Base-by-base conservation (phyloP, 2,329 filamentous ascomycete species). In the Colletotrichum sp. region DNA sequence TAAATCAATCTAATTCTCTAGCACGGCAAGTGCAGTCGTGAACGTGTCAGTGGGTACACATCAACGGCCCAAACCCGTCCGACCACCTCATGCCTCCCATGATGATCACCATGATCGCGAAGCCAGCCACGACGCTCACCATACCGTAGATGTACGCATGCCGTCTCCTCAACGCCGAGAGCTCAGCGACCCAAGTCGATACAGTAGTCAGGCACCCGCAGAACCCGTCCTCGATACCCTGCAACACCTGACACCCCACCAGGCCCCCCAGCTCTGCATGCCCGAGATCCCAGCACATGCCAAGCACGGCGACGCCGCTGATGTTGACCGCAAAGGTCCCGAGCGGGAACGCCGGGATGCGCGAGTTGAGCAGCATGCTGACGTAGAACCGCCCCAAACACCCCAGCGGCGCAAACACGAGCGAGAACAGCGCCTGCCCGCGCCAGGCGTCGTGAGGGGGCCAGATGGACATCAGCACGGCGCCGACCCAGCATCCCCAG, bases 311-410 rank as follows among this genome's bases (percentile, higher is more conserved):
- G 0, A 94, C 95, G 6, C 96, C 96, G 16, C 93, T 81, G 6
- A 97, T 86, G 79, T 98, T 98, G 33, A 93, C 95, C 0, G 86
- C 84, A 78, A 98, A 98, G 0, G 96, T 98, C 4, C 96, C 96
- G 0, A 98, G 82, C 0, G 96, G 96, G 77, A 98, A 98, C 0
- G 88, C 84, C 0, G 91, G 82, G 0, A 91, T 77, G 24, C 90
- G 86, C 0, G 89, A 85, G 78, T 98, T 98, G n/a, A 98, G 88
- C 29, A 86, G 82, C 8, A 94, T 80, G 1, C 93, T 93, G 2
- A 90, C 82, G 80, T 95, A 96, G 84, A 94, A 98, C 5, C 96
- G 90, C 0, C 89, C 80, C 0, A 98, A 83, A 77, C 93, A 96
- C 0, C 96, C 96, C 0, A 95, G 77, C 0, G 96, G 96, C 1